Evolutionary conservation across 257 asterid genomes (phyloP).

Genomic region (Nicotiana otophora): DNA sequence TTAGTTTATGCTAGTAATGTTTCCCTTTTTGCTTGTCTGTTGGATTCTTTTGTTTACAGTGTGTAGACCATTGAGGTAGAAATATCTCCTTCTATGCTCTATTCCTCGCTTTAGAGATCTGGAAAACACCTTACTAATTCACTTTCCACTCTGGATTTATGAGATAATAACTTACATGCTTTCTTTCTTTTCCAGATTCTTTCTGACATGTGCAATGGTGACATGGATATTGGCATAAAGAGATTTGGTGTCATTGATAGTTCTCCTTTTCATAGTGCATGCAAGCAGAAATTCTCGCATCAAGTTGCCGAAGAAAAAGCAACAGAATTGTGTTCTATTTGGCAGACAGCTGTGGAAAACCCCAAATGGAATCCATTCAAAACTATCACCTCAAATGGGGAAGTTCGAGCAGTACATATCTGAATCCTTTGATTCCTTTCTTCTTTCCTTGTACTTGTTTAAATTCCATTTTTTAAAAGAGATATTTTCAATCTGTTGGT

Average conservation of each 20-base stretch:
- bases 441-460: not conserved
- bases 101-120: not conserved
- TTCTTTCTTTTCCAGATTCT: not conserved
- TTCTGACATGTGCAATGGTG: not conserved
- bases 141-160: not conserved
- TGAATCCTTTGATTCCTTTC: not conserved
- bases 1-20: not conserved
- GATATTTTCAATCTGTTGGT: not conserved
- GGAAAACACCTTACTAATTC: not conserved
- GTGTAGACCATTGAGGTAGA: not conserved
- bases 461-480: not conserved
- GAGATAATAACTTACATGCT: not conserved
- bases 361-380: not conserved
- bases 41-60: not conserved
- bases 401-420: not conserved
- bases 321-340: not conserved
- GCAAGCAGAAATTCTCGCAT: not conserved
- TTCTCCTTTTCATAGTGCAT: not conserved
- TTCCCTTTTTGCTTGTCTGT: not conserved
- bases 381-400: too few species aligned
- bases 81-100: not conserved
- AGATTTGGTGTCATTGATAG: not conserved
- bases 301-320: constrained; percentile 2
- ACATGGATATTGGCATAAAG: not conserved
- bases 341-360: not conserved